A percentile compares a stretch with the other conserved stretches of the same genome.
These are phyloP conservation scores for Sporothrix dimorphospora DNA, from an alignment of 2,329 filamentous ascomycete genomes.

Conservation along the genomic window DNA sequence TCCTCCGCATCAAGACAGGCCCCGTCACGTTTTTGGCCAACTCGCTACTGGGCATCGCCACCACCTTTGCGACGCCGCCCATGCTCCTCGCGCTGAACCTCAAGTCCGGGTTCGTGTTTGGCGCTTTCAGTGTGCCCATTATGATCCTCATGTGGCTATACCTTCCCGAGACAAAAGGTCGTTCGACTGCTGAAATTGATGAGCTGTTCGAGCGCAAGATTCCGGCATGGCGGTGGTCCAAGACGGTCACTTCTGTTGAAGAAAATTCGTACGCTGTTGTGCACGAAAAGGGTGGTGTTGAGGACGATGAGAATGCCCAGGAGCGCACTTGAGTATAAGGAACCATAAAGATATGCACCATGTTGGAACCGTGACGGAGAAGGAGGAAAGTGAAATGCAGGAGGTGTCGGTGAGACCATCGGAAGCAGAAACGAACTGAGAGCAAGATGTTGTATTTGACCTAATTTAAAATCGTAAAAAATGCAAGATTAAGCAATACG, in stretches of 20 bases:
- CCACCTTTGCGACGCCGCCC: slow-evolving; percentile 26
- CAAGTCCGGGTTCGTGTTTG: slow-evolving; percentile 27
- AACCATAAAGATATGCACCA: not conserved
- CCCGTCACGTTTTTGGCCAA: slow-evolving; percentile 27
- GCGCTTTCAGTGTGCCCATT: slow-evolving; percentile 28
- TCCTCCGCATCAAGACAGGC: slow-evolving; percentile 29
- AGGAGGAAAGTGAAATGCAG: not conserved
- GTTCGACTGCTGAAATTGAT: slow-evolving; percentile 30
- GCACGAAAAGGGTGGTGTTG: not conserved
- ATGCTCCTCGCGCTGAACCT: slow-evolving; percentile 28
- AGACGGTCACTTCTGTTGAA: slow-evolving; percentile 16
- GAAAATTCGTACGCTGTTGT: not conserved
- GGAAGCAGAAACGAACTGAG: not conserved
- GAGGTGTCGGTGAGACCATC: not conserved
- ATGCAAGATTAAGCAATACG: too few relatives aligned
- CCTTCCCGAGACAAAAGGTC: slow-evolving; percentile 29
- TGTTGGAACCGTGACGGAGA: not conserved
- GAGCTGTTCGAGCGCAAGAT: slow-evolving; percentile 31
- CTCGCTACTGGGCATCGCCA: slow-evolving; percentile 29
- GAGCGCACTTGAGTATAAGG: too few relatives aligned
- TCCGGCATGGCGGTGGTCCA: slow-evolving; percentile 26
- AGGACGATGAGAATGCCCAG: not conserved
- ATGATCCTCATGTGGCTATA: slow-evolving; percentile 26
- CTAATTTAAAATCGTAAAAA: too few relatives aligned
- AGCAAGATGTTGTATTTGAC: too few relatives aligned